Conservation (phyloP, 331 rosid genomes). For the Malus hybrid region DNA sequence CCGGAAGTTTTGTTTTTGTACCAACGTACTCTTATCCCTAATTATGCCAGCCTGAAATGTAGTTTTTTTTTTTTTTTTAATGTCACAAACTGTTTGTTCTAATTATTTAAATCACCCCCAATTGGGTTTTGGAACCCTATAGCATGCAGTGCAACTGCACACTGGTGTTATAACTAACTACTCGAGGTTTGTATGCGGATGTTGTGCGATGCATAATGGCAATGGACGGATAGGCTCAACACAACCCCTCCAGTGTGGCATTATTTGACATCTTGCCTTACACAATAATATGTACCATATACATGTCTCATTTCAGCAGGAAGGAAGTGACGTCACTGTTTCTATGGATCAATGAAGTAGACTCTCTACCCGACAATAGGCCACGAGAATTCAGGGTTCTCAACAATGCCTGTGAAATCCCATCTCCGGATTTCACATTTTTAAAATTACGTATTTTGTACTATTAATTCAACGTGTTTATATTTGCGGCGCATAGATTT, state of each 20-base stretch:
- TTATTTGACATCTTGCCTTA: too few relatives aligned
- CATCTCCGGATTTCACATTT: too few relatives aligned
- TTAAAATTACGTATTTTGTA: too few relatives aligned
- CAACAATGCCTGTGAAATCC: too few relatives aligned
- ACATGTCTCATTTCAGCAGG: neutral
- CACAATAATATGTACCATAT: too few relatives aligned
- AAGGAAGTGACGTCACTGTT: neutral
- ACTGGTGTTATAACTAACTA: neutral
- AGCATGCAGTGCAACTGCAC: neutral
- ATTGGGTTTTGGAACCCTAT: neutral
- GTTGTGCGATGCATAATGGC: neutral
- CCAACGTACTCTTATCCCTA: neutral
- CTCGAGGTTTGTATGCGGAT: neutral
- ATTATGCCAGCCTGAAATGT: neutral
- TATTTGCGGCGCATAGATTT: too few relatives aligned
- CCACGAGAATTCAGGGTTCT: neutral
- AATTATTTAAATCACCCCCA: neutral
- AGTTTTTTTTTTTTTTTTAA: neutral
- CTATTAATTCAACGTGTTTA: neutral
- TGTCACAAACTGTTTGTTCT: neutral
- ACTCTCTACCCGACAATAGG: neutral
- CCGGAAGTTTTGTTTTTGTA: neutral
- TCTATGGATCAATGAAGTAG: neutral
- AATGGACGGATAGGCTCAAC: neutral
- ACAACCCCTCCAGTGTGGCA: neutral